A percentile compares a stretch with the other conserved stretches of the same genome.
Conservation (phyloP, 306 rosid species). For the Vigna unguiculata region DNA sequence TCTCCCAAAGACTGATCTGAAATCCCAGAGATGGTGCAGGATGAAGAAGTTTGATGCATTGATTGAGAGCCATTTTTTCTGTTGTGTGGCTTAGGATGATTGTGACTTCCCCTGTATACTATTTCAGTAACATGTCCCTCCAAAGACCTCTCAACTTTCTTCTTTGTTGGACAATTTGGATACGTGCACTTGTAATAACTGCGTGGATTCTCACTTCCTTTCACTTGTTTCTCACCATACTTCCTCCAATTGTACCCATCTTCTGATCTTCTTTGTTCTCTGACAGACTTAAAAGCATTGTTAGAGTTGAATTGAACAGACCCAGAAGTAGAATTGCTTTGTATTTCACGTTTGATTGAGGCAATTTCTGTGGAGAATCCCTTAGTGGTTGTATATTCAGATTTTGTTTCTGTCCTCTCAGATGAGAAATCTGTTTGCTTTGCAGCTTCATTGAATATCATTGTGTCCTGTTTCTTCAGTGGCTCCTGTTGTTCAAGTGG, state of each 20-base stretch:
- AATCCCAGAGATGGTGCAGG: slow-evolving; percentile 42
- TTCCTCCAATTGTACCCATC: slow-evolving; percentile 89
- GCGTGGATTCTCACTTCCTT: slow-evolving; percentile 80
- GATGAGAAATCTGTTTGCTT: slow-evolving; percentile 28
- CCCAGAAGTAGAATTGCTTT: slow-evolving; percentile 29
- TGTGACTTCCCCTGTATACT: slow-evolving; percentile 77
- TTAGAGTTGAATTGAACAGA: slow-evolving; percentile 30
- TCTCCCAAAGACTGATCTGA: slow-evolving; percentile 59
- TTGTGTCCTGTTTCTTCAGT: slow-evolving; percentile 41
- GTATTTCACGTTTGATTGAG: slow-evolving; percentile 34
- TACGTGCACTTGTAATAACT: slow-evolving; percentile 80
- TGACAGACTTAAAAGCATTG: slow-evolving; percentile 37
- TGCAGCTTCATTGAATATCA: slow-evolving; percentile 49
- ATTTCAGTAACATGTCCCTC: slow-evolving; percentile 83
- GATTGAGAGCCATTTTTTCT: slow-evolving; percentile 47
- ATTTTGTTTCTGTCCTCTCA: slow-evolving; percentile 23
- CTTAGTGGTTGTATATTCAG: slow-evolving; percentile 31
- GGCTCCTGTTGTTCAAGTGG: slow-evolving; percentile 47
- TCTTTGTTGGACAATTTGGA: slow-evolving; percentile 64
- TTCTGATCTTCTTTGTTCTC: slow-evolving; percentile 61
- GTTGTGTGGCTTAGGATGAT: slow-evolving; percentile 69
- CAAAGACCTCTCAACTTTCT: slow-evolving; percentile 78
- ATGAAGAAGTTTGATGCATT: slow-evolving; percentile 43
- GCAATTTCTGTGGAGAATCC: slow-evolving; percentile 47
- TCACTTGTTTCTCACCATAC: slow-evolving; percentile 80